Base-by-base conservation (phyloP, 345 rosid species). In the Brassica rapa region DNA sequence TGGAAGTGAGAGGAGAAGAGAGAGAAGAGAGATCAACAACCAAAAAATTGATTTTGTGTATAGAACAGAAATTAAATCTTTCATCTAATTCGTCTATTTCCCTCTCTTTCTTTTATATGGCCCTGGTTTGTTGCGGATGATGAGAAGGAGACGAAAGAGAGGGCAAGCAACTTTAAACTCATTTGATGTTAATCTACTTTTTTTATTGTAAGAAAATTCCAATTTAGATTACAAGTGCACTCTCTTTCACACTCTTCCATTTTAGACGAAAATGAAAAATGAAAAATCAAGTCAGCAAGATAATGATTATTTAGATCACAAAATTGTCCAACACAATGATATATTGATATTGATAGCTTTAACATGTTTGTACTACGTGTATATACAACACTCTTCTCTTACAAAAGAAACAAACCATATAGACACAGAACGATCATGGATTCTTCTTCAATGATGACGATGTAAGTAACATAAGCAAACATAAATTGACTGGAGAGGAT, bases 11-110 rank as follows among this genome's bases (percentile, higher is more conserved):
- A 27, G 30, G 30, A 27, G 30, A 27, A 1, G 30, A 8, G 81
- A 65, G 81, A 65, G 62, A 56, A 29, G 33, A 65, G 66, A 51
- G 72, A 79, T 35, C 65, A 73, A 68, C 76, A 46, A 76, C 56
- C 16, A 43, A 57, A 41, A 77, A 78, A 57, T 79, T 80, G 35
- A 74, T 80, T 77, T 66, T 79, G 78, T 79, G 71, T 61, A 79
- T 79, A 61, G 69, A 79, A 68, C 82, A 80, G 57, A 15, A 67
- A 30, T 46, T 66, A 66, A 70, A 62, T 39, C 63, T 70, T 39
- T 77, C 82, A 59, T 72, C 63, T 66, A 66, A 72, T 78, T 72
- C 30, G 39, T 46, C 77, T 66, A 24, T 35, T 73, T 77, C n/a
- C 53, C 53, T 77, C 75, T 67, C 55, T 59, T 55, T 65, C 39